These are phyloP conservation scores for Phytophthora sansomeana DNA, from an alignment of 352 stramenopile genomes.

Conservation along the genomic window DNA sequence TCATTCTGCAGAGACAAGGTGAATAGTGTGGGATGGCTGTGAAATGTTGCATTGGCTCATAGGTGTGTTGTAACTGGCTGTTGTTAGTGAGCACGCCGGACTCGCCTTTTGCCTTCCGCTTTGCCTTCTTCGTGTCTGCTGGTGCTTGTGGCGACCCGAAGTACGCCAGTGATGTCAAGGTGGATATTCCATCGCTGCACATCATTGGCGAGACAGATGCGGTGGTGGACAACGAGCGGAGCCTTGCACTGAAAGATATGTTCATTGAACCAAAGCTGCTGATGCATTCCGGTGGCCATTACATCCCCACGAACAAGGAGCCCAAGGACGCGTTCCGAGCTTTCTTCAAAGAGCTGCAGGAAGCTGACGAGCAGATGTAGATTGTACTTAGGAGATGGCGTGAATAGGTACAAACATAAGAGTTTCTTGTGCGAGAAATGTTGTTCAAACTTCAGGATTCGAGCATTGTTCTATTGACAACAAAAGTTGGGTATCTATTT, in stretches of 20 bases:
- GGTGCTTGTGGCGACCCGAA: conserved; percentile 52
- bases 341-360: conserved; percentile 68
- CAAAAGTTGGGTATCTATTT: conserved; percentile 14
- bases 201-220: conserved; percentile 84
- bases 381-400: too few species aligned
- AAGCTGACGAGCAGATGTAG: conserved; percentile 25
- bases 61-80: conserved; percentile 13
- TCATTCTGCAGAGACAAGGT: conserved; percentile 81
- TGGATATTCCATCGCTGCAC: conserved; percentile 78
- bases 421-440: background rate
- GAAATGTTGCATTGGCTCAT: background rate
- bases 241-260: conserved; percentile 56
- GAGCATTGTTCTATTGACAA: conserved; percentile 5
- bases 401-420: too few species aligned
- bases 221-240: conserved; percentile 66
- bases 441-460: background rate
- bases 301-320: conserved; percentile 89
- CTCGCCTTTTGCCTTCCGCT: conserved; percentile 69
- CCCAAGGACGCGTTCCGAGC: conserved; percentile 75
- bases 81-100: conserved; percentile 41
- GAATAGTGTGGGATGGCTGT: background rate
- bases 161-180: conserved; percentile 48
- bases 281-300: conserved; percentile 79
- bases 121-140: conserved; percentile 80
- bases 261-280: conserved; percentile 69